Evolutionary conservation across 2,329 filamentous ascomycete genomes (phyloP).

Genomic region (Hypomyces rosellus): DNA sequence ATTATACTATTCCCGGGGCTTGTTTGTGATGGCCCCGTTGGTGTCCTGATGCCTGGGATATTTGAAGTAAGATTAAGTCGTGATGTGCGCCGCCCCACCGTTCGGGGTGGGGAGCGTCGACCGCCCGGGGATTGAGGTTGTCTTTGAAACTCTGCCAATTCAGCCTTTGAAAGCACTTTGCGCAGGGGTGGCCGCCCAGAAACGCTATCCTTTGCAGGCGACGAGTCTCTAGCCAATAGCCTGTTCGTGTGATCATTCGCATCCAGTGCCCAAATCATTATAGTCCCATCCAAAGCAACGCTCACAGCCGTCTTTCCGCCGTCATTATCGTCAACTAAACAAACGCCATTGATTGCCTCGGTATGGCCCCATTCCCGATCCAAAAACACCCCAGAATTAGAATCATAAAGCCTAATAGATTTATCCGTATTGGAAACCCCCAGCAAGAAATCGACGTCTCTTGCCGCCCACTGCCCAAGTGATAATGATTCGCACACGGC

Average conservation of each 20-base stretch:
- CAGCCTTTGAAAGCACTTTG: constrained; percentile 78
- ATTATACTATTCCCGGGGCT: constrained; percentile 35
- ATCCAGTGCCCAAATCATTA: constrained; percentile 70
- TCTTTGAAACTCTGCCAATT: constrained; percentile 72
- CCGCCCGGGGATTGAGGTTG: constrained; percentile 36
- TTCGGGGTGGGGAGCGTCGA: constrained; percentile 50
- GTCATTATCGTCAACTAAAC: constrained; percentile 58
- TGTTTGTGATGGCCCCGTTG: constrained; percentile 31
- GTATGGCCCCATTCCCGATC: constrained; percentile 94
- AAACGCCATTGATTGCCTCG: constrained; percentile 82
- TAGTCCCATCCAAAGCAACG: constrained; percentile 71
- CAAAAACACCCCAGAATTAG: constrained; percentile 67
- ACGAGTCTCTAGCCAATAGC: constrained; percentile 44
- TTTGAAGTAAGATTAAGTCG: constrained; percentile 37
- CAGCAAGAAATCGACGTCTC: constrained; percentile 60
- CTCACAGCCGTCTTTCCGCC: constrained; percentile 58
- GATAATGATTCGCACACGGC: constrained; percentile 77
- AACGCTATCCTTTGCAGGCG: constrained; percentile 46
- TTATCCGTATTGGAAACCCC: constrained; percentile 95
- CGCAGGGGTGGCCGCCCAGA: constrained; percentile 67
- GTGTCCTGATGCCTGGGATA: constrained; percentile 30
- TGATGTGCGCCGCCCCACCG: constrained; percentile 49
- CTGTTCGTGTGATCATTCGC: constrained; percentile 38
- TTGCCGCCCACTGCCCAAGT: constrained; percentile 50
- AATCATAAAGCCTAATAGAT: constrained; percentile 84